A percentile compares a stretch with the other conserved stretches of the same genome.
These are phyloP conservation scores for Trypanosoma platydactyli DNA, from an alignment of 208 protist species.

Conservation along the genomic window DNA sequence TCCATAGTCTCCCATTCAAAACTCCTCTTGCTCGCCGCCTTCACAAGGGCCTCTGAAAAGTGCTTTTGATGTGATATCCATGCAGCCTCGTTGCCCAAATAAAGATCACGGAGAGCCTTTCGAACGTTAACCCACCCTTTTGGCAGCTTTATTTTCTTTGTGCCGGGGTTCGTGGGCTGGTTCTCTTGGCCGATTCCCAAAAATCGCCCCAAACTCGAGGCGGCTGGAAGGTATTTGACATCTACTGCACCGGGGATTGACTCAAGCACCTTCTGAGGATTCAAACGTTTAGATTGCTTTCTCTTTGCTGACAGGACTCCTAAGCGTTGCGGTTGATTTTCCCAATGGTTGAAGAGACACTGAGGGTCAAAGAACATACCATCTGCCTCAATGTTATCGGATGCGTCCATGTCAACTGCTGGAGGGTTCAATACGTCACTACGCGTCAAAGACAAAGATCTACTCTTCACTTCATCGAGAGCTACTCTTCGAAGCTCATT, in stretches of 20 bases:
- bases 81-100: no score
- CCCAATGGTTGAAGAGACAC: not conserved
- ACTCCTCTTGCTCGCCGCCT: no score
- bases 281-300: not conserved
- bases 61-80: no score
- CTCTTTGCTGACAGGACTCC: not conserved
- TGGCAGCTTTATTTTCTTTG: not conserved
- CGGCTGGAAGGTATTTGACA: not conserved
- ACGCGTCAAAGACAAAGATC: not conserved
- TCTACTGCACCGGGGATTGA: not conserved
- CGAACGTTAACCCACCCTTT: no score
- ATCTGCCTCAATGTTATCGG: not conserved
- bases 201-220: not conserved
- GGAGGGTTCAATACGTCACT: not conserved
- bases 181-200: not conserved
- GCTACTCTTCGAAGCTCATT: slow-evolving; percentile 10
- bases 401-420: not conserved
- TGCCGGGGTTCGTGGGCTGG: not conserved
- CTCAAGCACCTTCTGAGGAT: not conserved
- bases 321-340: not conserved
- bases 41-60: no score
- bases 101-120: no score
- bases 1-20: no score
- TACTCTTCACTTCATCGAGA: not conserved
- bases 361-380: not conserved